Evolutionary conservation across 257 asterid species (phyloP).

Genomic region (Orobanche coerulescens): DNA sequence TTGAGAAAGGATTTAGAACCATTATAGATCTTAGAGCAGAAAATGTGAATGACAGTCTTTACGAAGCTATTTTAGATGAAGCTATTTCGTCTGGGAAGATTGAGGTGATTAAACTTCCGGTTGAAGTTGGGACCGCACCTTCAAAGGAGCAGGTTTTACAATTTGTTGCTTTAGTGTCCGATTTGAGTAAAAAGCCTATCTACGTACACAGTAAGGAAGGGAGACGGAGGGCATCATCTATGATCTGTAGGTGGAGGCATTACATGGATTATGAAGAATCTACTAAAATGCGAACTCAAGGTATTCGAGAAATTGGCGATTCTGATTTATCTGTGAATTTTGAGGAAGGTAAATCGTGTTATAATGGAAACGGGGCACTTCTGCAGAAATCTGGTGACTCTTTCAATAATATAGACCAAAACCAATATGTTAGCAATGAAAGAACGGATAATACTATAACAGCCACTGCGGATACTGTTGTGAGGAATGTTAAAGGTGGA

Average conservation of each 20-base stretch:
- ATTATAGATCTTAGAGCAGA: slow-evolving; percentile 90
- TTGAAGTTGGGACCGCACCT: slow-evolving; percentile 81
- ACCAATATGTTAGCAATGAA: slow-evolving; percentile 19
- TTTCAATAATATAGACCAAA: slow-evolving; percentile 25
- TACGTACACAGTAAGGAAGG: slow-evolving; percentile 95
- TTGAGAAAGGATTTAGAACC: slow-evolving; percentile 72
- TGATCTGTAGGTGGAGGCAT: slow-evolving; percentile 93
- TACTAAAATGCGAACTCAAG: slow-evolving; percentile 29
- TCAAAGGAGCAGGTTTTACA: slow-evolving; percentile 65
- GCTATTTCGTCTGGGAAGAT: slow-evolving; percentile 49
- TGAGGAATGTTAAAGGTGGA: slow-evolving; percentile 24
- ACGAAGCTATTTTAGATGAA: slow-evolving; percentile 43
- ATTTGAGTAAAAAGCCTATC: slow-evolving; percentile 53
- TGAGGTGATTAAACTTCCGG: slow-evolving; percentile 66
- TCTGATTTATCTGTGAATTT: slow-evolving; percentile 20
- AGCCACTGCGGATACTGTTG: slow-evolving; percentile 23
- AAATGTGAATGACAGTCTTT: slow-evolving; percentile 73
- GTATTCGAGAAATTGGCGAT: slow-evolving; percentile 32
- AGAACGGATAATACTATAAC: slow-evolving; percentile 20
- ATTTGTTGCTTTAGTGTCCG: slow-evolving; percentile 63
- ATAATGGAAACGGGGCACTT: slow-evolving; percentile 31
- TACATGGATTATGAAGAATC: slow-evolving; percentile 42
- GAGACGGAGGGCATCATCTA: slow-evolving; percentile 70
- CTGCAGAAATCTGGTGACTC: slow-evolving; percentile 22
- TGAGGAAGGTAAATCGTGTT: slow-evolving; percentile 27